These are phyloP conservation scores for Suillus placidus DNA, from an alignment of 768 basidiomycete genomes.

Conservation along the genomic window DNA sequence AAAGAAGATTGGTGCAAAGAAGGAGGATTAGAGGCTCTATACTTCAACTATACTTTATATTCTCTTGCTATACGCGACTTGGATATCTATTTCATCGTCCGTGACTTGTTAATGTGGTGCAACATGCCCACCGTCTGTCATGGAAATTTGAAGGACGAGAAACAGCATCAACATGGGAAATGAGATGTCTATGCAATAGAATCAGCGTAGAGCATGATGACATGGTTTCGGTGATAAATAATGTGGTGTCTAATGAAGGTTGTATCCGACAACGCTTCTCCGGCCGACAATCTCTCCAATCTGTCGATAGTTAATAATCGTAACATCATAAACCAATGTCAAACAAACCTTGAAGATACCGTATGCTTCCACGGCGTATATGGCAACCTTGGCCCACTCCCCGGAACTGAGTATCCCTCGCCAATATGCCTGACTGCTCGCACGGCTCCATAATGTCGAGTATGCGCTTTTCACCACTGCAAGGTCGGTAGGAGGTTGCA, in stretches of 20 bases:
- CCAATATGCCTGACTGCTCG: slow-evolving; percentile 61
- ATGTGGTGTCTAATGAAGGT: slow-evolving; percentile 49
- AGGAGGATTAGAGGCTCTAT: slow-evolving; percentile 59
- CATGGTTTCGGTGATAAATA: background rate
- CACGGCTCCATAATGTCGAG: slow-evolving; percentile 63
- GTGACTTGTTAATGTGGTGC: background rate
- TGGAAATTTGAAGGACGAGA: background rate
- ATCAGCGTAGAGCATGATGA: background rate
- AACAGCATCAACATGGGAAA: background rate
- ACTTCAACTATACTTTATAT: slow-evolving; percentile 13
- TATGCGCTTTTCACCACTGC: slow-evolving; percentile 61
- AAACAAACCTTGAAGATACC: slow-evolving; percentile 79
- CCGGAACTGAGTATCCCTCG: slow-evolving; percentile 61
- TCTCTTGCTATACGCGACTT: background rate
- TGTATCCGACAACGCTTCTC: slow-evolving; percentile 79
- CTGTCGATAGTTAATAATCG: slow-evolving; percentile 36
- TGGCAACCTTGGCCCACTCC: slow-evolving; percentile 64
- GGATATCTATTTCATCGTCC: background rate
- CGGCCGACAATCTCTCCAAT: slow-evolving; percentile 89
- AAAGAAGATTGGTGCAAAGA: slow-evolving; percentile 79
- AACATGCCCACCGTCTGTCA: background rate
- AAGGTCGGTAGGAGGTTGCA: slow-evolving; percentile 63
- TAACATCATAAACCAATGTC: background rate
- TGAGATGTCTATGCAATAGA: slow-evolving; percentile 5
- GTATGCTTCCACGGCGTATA: slow-evolving; percentile 87